A percentile compares a stretch with the other conserved stretches of the same genome.
phyloP scores from a whole-genome alignment of 306 rosid species.

The Trifolium repens region DNA sequence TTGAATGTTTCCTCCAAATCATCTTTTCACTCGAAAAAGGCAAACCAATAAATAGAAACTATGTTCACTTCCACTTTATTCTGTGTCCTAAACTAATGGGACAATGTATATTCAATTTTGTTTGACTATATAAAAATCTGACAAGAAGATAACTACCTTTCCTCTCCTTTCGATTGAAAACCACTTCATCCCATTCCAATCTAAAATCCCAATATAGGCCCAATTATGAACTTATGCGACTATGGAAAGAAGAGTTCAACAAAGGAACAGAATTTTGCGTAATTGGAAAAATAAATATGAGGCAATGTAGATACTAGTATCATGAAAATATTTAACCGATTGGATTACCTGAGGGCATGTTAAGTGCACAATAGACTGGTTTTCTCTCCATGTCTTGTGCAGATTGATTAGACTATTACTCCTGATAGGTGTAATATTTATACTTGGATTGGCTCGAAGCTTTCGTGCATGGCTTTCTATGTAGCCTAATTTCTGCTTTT shows the following conservation, averaged over 20 bases:
- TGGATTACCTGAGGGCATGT: slow-evolving; percentile 13
- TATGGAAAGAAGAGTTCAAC: slow-evolving; percentile 24
- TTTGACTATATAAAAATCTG: slow-evolving; percentile 6
- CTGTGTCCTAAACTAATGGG: not conserved
- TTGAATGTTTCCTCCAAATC: slow-evolving; percentile 4
- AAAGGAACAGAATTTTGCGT: not conserved
- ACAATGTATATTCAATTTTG: not conserved
- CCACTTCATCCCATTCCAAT: not conserved
- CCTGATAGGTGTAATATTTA: slow-evolving; percentile 5
- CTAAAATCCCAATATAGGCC: slow-evolving; percentile 15
- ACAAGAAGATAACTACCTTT: slow-evolving; percentile 12
- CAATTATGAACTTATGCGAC: slow-evolving; percentile 13
- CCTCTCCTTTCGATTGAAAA: slow-evolving; percentile 11
- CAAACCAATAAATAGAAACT: slow-evolving; percentile 18
- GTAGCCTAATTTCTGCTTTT: slow-evolving; percentile 27
- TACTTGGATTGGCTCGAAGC: slow-evolving; percentile 19
- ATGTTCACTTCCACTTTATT: slow-evolving; percentile 20
- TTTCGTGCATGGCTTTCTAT: slow-evolving; percentile 22
- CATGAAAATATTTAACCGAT: not conserved
- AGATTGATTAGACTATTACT: slow-evolving; percentile 17
- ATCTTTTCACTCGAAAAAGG: slow-evolving; percentile 1
- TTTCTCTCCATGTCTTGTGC: slow-evolving; percentile 25
- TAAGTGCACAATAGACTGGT: slow-evolving; percentile 19
- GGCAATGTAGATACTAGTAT: slow-evolving; percentile 9
- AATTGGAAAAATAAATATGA: not conserved